Base-by-base conservation (phyloP, 176 grass and related monocot species). In the Zizania latifolia region DNA sequence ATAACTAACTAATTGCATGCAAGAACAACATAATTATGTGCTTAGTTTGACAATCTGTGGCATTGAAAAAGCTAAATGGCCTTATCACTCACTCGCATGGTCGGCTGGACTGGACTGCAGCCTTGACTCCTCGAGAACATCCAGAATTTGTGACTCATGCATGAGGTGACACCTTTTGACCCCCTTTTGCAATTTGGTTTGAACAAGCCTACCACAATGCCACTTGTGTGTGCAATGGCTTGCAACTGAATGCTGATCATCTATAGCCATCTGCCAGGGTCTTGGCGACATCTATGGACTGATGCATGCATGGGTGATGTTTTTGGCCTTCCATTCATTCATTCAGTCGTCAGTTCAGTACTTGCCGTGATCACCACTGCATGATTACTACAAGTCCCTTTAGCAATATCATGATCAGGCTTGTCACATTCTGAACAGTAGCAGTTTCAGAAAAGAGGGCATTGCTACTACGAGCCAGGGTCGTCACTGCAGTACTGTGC, bases 111-210 rank as follows among this genome's bases (percentile, higher is more conserved):
- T 22, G 48, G 22, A 53, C 48, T 22, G 21, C 50, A 51, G 69
- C 30, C 73, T 84, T 76, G 71, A 81, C 77, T 6, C 50, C 16
- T 68, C 55, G 22, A 40, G 29, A 80, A 79, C 70, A 32, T 70
- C 81, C 86, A 89, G 54, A 71, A 28, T 17, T 81, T 53, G 58
- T 72, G 82, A 59, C 19, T 72, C 81, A 67, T 24, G 46, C 76
- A 10, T 77, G 86, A 84, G 68, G 70, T 77, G 71, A 85, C 82
- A 75, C 43, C 75, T 21, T 78, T 79, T 74, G 75, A 79, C 80
- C 35, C n/a, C 16, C 12, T 30, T 0, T 23, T 32, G 58, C 66
- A 70, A 12, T 34, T 75, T 69, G 39, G 78, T 70, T 81, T 81
- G 78, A 76, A 86, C 77, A 75, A 75, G 70, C 54, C 16, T 75